phyloP scores from a whole-genome alignment of 2,329 filamentous ascomycete species.

The Chaetomium sp. region DNA sequence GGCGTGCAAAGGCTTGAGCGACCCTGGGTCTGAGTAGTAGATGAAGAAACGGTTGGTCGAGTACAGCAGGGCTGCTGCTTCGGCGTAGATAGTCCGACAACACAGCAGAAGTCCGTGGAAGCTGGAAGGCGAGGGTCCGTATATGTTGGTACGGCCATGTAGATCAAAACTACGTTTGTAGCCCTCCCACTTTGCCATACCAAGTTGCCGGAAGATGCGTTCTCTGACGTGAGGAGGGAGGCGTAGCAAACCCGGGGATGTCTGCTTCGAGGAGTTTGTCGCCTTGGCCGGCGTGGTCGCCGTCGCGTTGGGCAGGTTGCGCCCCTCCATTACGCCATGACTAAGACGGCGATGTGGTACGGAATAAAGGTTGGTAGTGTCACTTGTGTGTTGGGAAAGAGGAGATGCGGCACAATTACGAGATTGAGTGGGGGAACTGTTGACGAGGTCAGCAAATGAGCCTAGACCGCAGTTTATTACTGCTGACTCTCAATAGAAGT shows the following conservation, averaged over 20 bases:
- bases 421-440: too few species aligned
- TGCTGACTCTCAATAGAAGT: too few species aligned
- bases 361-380: too few species aligned
- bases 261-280: background rate
- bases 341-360: too few species aligned
- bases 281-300: too few species aligned
- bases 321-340: too few species aligned
- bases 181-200: background rate
- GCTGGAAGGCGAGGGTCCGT: background rate
- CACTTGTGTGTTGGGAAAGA: too few species aligned
- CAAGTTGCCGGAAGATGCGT: background rate
- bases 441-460: too few species aligned
- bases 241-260: background rate
- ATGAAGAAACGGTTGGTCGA: conserved; percentile 15
- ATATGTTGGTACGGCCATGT: conserved; percentile 1
- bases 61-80: conserved; percentile 10
- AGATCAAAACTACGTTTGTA: background rate
- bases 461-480: too few species aligned
- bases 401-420: too few species aligned
- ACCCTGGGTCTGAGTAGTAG: background rate
- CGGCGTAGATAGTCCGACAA: conserved; percentile 8
- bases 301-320: background rate
- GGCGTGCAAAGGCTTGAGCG: conserved; percentile 5
- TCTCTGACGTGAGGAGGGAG: background rate
- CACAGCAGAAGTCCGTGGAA: conserved; percentile 11